Conservation (phyloP, 2,329 filamentous ascomycete genomes). For the Colletotrichum lentis region DNA sequence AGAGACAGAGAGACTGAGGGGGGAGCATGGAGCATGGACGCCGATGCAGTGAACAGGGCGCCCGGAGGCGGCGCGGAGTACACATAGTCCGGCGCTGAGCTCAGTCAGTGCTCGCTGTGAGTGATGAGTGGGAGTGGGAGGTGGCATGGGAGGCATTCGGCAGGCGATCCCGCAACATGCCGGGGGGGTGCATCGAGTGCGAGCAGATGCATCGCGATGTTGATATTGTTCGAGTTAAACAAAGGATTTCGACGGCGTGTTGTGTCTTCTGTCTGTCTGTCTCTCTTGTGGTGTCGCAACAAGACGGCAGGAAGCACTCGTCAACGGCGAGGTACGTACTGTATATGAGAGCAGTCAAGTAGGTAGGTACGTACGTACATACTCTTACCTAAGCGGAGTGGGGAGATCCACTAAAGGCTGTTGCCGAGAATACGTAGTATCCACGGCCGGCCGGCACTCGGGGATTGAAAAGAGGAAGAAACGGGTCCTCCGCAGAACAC, state of each 20-base stretch:
- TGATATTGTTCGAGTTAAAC: neutral
- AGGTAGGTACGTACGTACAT: too few relatives aligned
- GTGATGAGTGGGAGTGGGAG: neutral
- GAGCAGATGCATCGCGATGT: neutral
- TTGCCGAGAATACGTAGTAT: neutral
- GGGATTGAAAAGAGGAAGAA: neutral
- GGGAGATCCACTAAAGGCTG: neutral
- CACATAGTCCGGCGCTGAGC: neutral
- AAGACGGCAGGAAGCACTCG: too few relatives aligned
- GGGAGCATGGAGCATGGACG: neutral
- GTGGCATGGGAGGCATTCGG: neutral
- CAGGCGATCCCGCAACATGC: neutral
- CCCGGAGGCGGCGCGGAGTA: too few relatives aligned
- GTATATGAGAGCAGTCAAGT: too few relatives aligned
- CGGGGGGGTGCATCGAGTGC: neutral
- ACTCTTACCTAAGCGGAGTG: too few relatives aligned
- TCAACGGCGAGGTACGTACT: too few relatives aligned
- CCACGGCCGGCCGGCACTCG: neutral
- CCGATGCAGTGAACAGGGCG: slow-evolving; percentile 20
- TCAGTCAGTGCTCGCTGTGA: neutral
- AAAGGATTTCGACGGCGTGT: neutral
- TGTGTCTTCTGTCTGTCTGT: neutral
- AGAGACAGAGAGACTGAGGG: too few relatives aligned
- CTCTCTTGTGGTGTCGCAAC: neutral
- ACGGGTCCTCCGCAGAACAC: neutral